Conservation (phyloP, 2,329 filamentous ascomycete species). For the Calcarisporium arbuscula region DNA sequence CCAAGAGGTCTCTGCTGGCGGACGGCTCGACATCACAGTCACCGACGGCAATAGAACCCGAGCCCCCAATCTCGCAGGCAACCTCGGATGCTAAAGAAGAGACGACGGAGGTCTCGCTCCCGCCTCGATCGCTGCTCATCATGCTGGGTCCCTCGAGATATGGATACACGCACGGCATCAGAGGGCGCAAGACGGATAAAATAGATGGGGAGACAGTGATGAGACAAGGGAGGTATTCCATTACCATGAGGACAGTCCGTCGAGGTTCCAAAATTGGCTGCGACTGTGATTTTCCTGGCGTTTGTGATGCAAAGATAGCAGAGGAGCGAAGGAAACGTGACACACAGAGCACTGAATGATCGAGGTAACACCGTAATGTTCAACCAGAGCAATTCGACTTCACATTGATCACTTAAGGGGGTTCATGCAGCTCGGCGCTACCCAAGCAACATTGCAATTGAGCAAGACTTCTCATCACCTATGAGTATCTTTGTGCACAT, state of each 20-base stretch:
- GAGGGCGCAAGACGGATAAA: conserved; percentile 6
- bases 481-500: too few species aligned
- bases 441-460: too few species aligned
- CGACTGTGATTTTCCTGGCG: conserved; percentile 1
- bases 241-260: conserved; percentile 2
- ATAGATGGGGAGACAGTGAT: conserved; percentile 7
- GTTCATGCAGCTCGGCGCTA: too few species aligned
- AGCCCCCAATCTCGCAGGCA: too few species aligned
- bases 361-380: too few species aligned
- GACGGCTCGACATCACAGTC: not conserved
- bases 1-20: conserved; percentile 1
- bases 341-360: too few species aligned
- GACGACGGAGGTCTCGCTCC: conserved; percentile 3
- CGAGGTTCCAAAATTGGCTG: conserved; percentile 1
- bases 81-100: too few species aligned
- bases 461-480: too few species aligned
- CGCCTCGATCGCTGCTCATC: conserved; percentile 2
- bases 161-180: conserved; percentile 7
- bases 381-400: too few species aligned
- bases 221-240: conserved; percentile 2
- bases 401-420: too few species aligned
- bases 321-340: too few species aligned
- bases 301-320: conserved; percentile 3
- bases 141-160: conserved; percentile 6
- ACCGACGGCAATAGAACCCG: too few species aligned